Conservation (phyloP, 805 yeast genomes). For the Starmerella bombicola region DNA sequence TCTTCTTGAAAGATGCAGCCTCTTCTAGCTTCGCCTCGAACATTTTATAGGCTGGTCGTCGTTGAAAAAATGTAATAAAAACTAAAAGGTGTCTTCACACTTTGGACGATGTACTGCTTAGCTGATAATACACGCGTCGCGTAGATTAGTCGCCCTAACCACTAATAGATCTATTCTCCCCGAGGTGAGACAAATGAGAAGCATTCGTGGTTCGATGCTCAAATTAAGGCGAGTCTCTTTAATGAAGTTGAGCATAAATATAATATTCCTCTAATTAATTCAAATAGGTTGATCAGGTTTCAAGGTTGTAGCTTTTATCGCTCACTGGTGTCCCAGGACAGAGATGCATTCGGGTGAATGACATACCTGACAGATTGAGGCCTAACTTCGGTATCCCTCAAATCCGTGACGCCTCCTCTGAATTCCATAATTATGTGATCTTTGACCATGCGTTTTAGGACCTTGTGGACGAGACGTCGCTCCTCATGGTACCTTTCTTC, state of each 20-base stretch:
- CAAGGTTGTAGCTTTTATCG: too few species aligned
- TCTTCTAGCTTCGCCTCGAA: slow-evolving; percentile 94
- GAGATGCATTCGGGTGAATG: slow-evolving; percentile 27
- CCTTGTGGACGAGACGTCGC: slow-evolving; percentile 60
- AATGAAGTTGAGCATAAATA: too few species aligned
- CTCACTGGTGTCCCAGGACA: slow-evolving; percentile 13
- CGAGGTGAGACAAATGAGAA: too few species aligned
- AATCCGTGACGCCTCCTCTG: slow-evolving; percentile 33
- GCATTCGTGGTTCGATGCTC: too few species aligned
- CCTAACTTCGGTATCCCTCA: slow-evolving; percentile 27
- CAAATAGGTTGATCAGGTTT: too few species aligned
- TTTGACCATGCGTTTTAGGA: slow-evolving; percentile 67
- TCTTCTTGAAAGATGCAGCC: slow-evolving; percentile 82
- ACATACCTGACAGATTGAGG: slow-evolving; percentile 25
- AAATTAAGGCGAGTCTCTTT: too few species aligned
- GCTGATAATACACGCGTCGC: not conserved
- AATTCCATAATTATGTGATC: slow-evolving; percentile 72
- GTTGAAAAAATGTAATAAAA: too few species aligned
- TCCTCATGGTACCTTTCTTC: slow-evolving; percentile 64
- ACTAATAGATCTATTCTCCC: too few species aligned
- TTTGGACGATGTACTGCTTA: not conserved
- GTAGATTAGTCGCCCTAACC: not conserved
- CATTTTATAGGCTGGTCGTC: slow-evolving; percentile 36
- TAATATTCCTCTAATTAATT: too few species aligned
- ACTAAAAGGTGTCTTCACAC: too few species aligned